Base-by-base conservation (phyloP, 257 asterid species). In the Osmanthus fragrans region DNA sequence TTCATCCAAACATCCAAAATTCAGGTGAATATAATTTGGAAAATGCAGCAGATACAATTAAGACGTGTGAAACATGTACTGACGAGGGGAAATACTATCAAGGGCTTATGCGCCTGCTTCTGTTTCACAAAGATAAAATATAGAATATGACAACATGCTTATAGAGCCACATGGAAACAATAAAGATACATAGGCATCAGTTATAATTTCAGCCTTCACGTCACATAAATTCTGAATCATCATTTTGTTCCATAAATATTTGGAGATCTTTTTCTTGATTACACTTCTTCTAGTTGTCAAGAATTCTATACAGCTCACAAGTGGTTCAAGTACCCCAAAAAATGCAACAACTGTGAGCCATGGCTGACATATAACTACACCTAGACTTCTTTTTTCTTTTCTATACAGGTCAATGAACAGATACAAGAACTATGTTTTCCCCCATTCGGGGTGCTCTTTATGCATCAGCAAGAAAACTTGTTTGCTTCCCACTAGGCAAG, bases 1-100 rank as follows among this genome's bases (percentile, higher is more conserved):
- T 71, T 80, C 75, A 58, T 76, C 23, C 36, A 69, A 54, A 23
- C 19, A 76, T 72, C 76, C 37, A 74, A 71, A 76, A 66, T 72
- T 71, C 78, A 60, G 40, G 67, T 33, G 60, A 37, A 78, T 18
- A 60, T 63, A 73, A 58, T 56, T 54, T 42, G 19, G 60, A 63
- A 75, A 74, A 76, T 21, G 49, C 8, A 5, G 32, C 40, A 63
- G 18, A 66, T 29, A 30, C 4, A 25, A 58, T 12, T 56, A 73
- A 29, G 16, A 74, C 39, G 60, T 12, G 64, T 30, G 23, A 58
- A 58, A n/a, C 66, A 23, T 21, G 67, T 60, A 60, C 16, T 23
- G 18, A 63, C 19, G 69, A 63, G 10, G 40, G 42, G 29, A 54
- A 32, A 47, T 10, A 74, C 10, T 27, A 60, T 54, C 23, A 25